These are phyloP conservation scores for Cynanchum wilfordii DNA, from an alignment of 257 asterid genomes.

Conservation along the genomic window DNA sequence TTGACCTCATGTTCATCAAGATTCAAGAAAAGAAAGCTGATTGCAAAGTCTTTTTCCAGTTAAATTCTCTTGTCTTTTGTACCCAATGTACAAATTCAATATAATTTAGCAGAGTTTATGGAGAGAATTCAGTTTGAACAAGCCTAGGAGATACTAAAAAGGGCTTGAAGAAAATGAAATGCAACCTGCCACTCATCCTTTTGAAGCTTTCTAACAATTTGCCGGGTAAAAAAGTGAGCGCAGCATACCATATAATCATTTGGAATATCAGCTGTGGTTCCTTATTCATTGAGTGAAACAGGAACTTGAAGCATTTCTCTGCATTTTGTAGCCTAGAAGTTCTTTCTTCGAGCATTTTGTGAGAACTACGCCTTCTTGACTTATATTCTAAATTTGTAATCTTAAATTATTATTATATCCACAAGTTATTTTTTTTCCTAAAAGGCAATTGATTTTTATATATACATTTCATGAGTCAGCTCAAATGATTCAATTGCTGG, in stretches of 20 bases:
- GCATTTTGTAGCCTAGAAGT: too few species aligned
- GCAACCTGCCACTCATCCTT: conserved; percentile 64
- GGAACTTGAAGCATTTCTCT: too few species aligned
- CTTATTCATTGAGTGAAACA: conserved; percentile 58
- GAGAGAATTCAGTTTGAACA: too few species aligned
- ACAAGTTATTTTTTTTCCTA: too few species aligned
- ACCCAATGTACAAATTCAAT: conserved; percentile 26
- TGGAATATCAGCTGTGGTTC: conserved; percentile 52
- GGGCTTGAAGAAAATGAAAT: conserved; percentile 74
- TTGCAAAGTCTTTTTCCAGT: conserved; percentile 14
- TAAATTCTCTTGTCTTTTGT: conserved; percentile 6
- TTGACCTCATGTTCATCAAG: conserved; percentile 30
- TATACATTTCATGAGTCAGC: too few species aligned
- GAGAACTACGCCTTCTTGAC: too few species aligned
- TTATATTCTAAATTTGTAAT: too few species aligned
- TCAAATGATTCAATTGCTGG: too few species aligned
- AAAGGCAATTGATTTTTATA: too few species aligned
- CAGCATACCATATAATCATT: conserved; percentile 44
- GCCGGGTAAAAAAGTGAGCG: conserved; percentile 70
- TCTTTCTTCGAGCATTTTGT: too few species aligned
- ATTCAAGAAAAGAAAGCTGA: conserved; percentile 15
- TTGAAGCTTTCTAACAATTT: conserved; percentile 40
- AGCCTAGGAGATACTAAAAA: conserved; percentile 49
- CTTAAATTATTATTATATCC: too few species aligned
- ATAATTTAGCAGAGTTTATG: conserved; percentile 36